These are phyloP conservation scores for Apiospora rasikravindrae DNA, from an alignment of 2,329 filamentous ascomycete genomes.

Conservation along the genomic window DNA sequence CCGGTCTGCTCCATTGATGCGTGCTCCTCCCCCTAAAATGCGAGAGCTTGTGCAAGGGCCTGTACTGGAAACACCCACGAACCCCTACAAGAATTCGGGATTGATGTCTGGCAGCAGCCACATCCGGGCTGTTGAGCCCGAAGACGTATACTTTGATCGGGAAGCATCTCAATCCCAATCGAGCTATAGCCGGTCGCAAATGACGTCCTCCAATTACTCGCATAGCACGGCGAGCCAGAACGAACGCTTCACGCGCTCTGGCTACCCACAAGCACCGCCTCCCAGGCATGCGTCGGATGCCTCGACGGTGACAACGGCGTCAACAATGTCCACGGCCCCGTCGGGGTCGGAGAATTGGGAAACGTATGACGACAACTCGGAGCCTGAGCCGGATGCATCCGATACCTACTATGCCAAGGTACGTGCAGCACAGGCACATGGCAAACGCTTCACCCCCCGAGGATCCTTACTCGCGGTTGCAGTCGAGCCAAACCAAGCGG, in stretches of 20 bases:
- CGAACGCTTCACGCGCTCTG: conserved; percentile 39
- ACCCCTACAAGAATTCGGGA: conserved; percentile 52
- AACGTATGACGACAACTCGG: conserved; percentile 86
- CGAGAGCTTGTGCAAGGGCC: conserved; percentile 69
- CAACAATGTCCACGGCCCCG: conserved; percentile 56
- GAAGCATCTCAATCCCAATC: conserved; percentile 34
- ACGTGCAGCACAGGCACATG: conserved; percentile 67
- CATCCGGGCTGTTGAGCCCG: conserved; percentile 69
- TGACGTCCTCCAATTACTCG: conserved; percentile 36
- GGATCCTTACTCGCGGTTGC: conserved; percentile 44
- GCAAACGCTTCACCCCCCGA: conserved; percentile 68
- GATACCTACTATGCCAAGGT: conserved; percentile 84
- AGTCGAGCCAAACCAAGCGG: conserved; percentile 57
- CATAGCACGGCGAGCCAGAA: conserved; percentile 49
- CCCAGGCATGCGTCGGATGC: conserved; percentile 73
- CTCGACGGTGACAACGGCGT: conserved; percentile 47
- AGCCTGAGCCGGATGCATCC: conserved; percentile 75
- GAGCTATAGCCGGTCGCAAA: conserved; percentile 40
- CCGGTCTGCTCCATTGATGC: conserved; percentile 58
- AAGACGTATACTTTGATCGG: conserved; percentile 84
- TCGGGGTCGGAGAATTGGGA: conserved; percentile 97
- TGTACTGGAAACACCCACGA: conserved; percentile 56
- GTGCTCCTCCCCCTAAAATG: conserved; percentile 89
- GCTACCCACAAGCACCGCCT: conserved; percentile 49
- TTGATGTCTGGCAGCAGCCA: conserved; percentile 54